Evolutionary conservation across 306 rosid species (phyloP).

Genomic region (Cicer bijugum): DNA sequence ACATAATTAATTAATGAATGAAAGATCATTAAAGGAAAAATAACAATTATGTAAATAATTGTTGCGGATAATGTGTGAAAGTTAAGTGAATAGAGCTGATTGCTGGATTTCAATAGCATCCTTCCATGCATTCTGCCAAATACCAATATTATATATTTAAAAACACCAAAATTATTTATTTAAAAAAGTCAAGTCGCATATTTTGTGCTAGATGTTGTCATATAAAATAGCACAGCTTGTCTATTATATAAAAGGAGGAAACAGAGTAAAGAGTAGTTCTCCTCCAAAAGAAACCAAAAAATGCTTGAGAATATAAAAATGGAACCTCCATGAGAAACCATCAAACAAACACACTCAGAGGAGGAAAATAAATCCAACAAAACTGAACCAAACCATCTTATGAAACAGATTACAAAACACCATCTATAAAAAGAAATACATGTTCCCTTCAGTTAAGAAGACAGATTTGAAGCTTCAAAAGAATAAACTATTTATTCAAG

Average conservation of each 20-base stretch:
- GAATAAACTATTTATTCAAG: background rate
- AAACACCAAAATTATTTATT: background rate
- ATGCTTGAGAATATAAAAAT: background rate
- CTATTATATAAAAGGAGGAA: background rate
- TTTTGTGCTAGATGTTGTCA: background rate
- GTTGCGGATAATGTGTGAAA: background rate
- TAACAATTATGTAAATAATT: background rate
- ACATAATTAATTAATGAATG: background rate
- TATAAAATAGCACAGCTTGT: background rate
- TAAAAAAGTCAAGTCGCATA: background rate
- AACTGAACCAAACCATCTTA: background rate
- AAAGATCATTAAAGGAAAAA: background rate
- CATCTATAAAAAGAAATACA: background rate
- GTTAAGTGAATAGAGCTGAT: background rate
- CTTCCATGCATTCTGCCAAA: background rate
- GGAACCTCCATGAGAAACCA: conserved; percentile 12
- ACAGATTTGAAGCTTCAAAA: background rate
- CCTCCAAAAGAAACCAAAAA: background rate
- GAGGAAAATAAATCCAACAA: background rate
- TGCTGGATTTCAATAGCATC: background rate
- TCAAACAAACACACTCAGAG: conserved; percentile 21
- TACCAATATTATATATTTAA: background rate
- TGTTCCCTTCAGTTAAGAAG: background rate
- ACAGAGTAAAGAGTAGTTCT: background rate
- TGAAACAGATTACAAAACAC: background rate